These are phyloP conservation scores for Magnaporthiopsis incrustans DNA, from an alignment of 2,329 filamentous ascomycete genomes.

Conservation along the genomic window DNA sequence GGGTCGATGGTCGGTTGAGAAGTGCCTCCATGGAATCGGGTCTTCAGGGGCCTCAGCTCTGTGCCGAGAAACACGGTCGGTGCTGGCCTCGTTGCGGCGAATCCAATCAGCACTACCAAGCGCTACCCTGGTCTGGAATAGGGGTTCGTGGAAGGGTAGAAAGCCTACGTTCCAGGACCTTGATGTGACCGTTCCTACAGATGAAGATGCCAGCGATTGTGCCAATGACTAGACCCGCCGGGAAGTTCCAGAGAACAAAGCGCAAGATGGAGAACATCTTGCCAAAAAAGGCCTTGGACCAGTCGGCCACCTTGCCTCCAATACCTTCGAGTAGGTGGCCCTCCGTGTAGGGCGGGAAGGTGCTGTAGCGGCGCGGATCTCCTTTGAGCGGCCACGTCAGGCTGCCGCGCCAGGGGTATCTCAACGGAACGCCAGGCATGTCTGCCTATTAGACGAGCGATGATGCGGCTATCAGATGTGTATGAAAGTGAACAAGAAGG, in stretches of 20 bases:
- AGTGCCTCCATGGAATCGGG: background rate
- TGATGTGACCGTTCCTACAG: slow-evolving; percentile 1
- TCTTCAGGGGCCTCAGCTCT: background rate
- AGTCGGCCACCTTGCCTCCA: background rate
- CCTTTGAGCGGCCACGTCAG: slow-evolving; percentile 7
- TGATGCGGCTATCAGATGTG: too few species aligned
- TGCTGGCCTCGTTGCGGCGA: background rate
- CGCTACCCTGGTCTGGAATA: background rate
- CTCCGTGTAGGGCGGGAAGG: slow-evolving; percentile 5
- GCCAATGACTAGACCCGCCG: background rate
- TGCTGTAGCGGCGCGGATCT: slow-evolving; percentile 8
- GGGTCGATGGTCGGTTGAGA: background rate
- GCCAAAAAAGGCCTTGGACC: background rate
- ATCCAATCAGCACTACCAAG: background rate
- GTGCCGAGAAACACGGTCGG: background rate
- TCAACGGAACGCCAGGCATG: background rate
- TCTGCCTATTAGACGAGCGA: too few species aligned
- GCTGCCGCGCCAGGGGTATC: slow-evolving; percentile 5
- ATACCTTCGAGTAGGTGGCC: background rate
- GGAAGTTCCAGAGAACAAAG: slow-evolving; percentile 3
- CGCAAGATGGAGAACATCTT: background rate
- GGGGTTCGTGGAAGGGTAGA: background rate
- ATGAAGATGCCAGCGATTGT: background rate
- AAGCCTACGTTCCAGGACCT: background rate
- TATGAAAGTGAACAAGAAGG: background rate